Evolutionary conservation across 192 early-diverging fungal species (phyloP).

Genomic region (Martensiomyces pterosporus): DNA sequence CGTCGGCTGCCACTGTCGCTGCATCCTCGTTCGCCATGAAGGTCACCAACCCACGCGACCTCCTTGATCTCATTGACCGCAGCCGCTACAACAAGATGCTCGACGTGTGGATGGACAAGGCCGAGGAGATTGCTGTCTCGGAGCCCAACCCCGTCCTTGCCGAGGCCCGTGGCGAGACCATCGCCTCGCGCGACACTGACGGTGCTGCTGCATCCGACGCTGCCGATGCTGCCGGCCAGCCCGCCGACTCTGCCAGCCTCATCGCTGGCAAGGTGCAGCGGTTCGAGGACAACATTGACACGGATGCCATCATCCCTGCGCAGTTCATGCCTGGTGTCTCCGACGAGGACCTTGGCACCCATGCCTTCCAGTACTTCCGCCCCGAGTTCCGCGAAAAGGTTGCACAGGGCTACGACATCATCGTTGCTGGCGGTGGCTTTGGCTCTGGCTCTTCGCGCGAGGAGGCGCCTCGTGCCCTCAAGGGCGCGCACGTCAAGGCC

Average conservation of each 20-base stretch:
- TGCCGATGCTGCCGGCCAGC: constrained; percentile 6
- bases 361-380: constrained; percentile 69
- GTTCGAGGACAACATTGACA: constrained; percentile 74
- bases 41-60: constrained; percentile 62
- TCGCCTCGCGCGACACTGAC: constrained; percentile 42
- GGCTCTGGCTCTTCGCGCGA: constrained; percentile 76
- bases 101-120: constrained; percentile 64
- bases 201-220: constrained; percentile 8
- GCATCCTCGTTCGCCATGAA: constrained; percentile 75
- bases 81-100: constrained; percentile 60
- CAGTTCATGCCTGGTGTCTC: constrained; percentile 70
- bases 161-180: constrained; percentile 39
- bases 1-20: constrained; percentile 74
- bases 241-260: constrained; percentile 32
- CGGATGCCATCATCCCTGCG: constrained; percentile 75
- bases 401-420: constrained; percentile 61
- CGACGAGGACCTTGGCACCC: constrained; percentile 66
- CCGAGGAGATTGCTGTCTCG: constrained; percentile 54
- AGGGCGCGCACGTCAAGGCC: constrained; percentile 64
- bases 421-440: constrained; percentile 70
- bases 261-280: constrained; percentile 66
- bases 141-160: constrained; percentile 61
- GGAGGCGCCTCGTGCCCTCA: constrained; percentile 72
- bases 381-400: constrained; percentile 69
- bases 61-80: constrained; percentile 63